Conservation (phyloP, 1,139 yeast species). For the Hanseniaspora uvarum region DNA sequence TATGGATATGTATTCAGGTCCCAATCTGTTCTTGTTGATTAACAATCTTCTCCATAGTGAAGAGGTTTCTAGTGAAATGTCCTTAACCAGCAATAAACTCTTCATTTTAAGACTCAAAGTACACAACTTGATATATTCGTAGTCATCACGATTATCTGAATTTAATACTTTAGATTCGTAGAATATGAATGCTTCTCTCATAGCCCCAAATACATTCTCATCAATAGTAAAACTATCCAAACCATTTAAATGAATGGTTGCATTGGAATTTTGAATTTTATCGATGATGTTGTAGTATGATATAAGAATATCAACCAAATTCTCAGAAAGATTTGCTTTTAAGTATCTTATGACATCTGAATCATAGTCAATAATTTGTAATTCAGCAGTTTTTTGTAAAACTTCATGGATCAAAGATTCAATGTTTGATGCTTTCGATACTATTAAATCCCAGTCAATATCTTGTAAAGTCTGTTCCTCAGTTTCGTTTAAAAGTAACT, state of each 20-base stretch:
- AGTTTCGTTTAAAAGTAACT: constrained; percentile 12
- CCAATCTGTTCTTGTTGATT: constrained; percentile 43
- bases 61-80: constrained; percentile 31
- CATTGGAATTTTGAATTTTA: constrained; percentile 27
- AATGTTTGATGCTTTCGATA: neutral
- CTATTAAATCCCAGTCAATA: constrained; percentile 19
- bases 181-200: constrained; percentile 34
- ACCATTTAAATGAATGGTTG: constrained; percentile 29
- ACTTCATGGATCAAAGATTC: neutral
- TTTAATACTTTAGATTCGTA: constrained; percentile 44
- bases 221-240: constrained; percentile 27
- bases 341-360: constrained; percentile 5
- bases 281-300: constrained; percentile 19
- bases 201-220: constrained; percentile 41
- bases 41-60: constrained; percentile 33
- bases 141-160: constrained; percentile 30
- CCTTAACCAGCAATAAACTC: constrained; percentile 36
- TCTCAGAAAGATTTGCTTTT: neutral
- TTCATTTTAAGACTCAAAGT: constrained; percentile 43
- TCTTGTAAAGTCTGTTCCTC: constrained; percentile 19
- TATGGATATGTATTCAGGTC: constrained; percentile 26
- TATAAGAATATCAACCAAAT: neutral
- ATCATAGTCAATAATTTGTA: constrained; percentile 6
- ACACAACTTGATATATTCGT: constrained; percentile 37
- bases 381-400: neutral